A percentile compares a stretch with the other conserved stretches of the same genome.
Conservation (phyloP, 352 stramenopile species). For the Phytophthora uliginosa region DNA sequence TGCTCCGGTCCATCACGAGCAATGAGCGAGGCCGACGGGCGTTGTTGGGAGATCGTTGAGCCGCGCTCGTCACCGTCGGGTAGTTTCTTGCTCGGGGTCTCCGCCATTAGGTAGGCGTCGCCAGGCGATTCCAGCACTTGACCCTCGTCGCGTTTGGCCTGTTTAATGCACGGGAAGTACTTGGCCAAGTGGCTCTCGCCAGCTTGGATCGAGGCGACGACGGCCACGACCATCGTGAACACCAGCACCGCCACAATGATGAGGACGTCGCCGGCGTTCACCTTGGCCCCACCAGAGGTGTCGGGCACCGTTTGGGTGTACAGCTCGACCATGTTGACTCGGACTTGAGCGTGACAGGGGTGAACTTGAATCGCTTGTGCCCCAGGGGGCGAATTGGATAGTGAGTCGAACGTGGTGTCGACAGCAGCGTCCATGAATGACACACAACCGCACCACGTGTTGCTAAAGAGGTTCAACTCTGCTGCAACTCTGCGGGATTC, state of each 20-base stretch:
- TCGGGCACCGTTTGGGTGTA: constrained; percentile 42
- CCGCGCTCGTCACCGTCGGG: constrained; percentile 35
- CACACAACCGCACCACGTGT: constrained; percentile 21
- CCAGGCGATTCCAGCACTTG: constrained; percentile 26
- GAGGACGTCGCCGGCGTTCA: constrained; percentile 45
- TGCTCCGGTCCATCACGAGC: constrained; percentile 35
- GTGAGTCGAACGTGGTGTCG: constrained; percentile 29
- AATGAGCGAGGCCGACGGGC: constrained; percentile 41
- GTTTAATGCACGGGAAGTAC: constrained; percentile 48
- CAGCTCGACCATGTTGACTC: constrained; percentile 36
- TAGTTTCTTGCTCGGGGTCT: constrained; percentile 41
- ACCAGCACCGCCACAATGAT: constrained; percentile 45
- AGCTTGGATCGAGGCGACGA: constrained; percentile 49
- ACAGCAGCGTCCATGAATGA: constrained; percentile 11
- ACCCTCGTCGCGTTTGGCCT: constrained; percentile 18
- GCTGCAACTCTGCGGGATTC: constrained; percentile 2
- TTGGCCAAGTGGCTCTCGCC: constrained; percentile 45
- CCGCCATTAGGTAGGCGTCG: constrained; percentile 37
- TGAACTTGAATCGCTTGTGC: constrained; percentile 6
- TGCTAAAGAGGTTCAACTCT: constrained; percentile 30
- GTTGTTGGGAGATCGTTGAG: constrained; percentile 31
- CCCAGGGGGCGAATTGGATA: constrained; percentile 27
- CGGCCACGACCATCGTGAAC: constrained; percentile 46
- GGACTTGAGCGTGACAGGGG: constrained; percentile 5
- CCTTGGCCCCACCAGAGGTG: constrained; percentile 38